These are phyloP conservation scores for Coniella lustricola DNA, from an alignment of 2,329 filamentous ascomycete species.

Conservation along the genomic window DNA sequence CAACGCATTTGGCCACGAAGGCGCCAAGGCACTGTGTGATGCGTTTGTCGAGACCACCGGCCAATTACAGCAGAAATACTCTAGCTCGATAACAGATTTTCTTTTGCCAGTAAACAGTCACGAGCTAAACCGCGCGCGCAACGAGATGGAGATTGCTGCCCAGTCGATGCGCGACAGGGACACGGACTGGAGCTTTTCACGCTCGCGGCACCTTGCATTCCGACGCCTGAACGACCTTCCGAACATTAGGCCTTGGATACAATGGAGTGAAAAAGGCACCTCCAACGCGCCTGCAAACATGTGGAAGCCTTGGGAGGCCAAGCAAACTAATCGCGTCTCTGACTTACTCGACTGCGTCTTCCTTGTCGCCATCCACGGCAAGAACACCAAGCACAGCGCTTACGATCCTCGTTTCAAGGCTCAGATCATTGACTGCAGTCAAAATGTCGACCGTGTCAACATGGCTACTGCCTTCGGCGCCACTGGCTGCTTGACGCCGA, in stretches of 20 bases:
- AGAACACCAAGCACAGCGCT: conserved; percentile 10
- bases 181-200: conserved; percentile 49
- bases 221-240: conserved; percentile 46
- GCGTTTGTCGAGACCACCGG: conserved; percentile 40
- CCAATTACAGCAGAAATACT: conserved; percentile 48
- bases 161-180: conserved; percentile 25
- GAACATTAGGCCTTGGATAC: conserved; percentile 25
- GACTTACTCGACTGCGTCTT: conserved; percentile 61
- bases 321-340: conserved; percentile 51
- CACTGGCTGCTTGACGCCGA: conserved; percentile 61
- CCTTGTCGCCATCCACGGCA: conserved; percentile 9
- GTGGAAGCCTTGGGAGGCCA: conserved; percentile 41
- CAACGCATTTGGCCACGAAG: conserved; percentile 23
- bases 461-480: conserved; percentile 43
- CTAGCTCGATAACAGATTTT: conserved; percentile 55
- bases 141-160: conserved; percentile 34
- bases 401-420: conserved; percentile 46
- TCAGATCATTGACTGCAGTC: conserved; percentile 56
- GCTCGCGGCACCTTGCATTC: conserved; percentile 43
- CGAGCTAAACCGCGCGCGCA: conserved; percentile 42
- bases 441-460: conserved; percentile 59
- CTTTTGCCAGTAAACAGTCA: conserved; percentile 49
- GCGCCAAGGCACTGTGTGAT: conserved; percentile 21
- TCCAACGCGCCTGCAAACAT: conserved; percentile 9
- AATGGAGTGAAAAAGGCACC: conserved; percentile 3